Percentiles rank a stretch among this genome's conserved stretches.
Evolutionary conservation across 495 filamentous ascomycete genomes (phyloP).

Genomic region (Aspergillus egyptiacus): DNA sequence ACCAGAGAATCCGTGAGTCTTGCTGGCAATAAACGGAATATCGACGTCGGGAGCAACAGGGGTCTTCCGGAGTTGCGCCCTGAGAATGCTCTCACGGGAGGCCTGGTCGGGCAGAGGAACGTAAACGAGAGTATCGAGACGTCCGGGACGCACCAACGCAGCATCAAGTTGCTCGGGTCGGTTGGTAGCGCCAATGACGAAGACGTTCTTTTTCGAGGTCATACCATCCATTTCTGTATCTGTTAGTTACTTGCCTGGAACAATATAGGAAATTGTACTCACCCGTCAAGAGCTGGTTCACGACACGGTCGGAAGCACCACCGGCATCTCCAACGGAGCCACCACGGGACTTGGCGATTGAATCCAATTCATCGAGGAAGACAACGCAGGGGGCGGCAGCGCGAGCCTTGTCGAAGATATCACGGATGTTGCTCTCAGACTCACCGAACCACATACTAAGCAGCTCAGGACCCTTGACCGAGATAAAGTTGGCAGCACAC

Average conservation of each 20-base stretch:
- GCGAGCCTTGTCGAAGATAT: constrained; percentile 99
- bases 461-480: constrained; percentile 95
- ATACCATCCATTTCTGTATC: constrained; percentile 93
- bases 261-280: constrained; percentile 33
- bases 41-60: constrained; percentile 85
- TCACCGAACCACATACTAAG: constrained; percentile 99
- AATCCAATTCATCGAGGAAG: constrained; percentile 98
- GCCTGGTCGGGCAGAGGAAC: constrained; percentile 90
- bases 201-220: constrained; percentile 99
- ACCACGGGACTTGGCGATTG: constrained; percentile 98
- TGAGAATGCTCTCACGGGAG: constrained; percentile 82
- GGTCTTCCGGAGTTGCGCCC: constrained; percentile 96
- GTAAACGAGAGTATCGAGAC: constrained; percentile 97
- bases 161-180: constrained; percentile 97
- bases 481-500: constrained; percentile 99
- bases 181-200: constrained; percentile 98
- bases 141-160: constrained; percentile 93
- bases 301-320: constrained; percentile 97
- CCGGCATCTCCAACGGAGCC: constrained; percentile 95
- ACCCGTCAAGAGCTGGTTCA: constrained; percentile 98
- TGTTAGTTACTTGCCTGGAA: constrained; percentile 36
- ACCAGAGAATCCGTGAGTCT: constrained; percentile 98
- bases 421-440: constrained; percentile 98
- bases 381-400: constrained; percentile 98
- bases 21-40: constrained; percentile 84